Conservation (phyloP, 2,329 filamentous ascomycete genomes). For the Aspergillus sclerotialis region DNA sequence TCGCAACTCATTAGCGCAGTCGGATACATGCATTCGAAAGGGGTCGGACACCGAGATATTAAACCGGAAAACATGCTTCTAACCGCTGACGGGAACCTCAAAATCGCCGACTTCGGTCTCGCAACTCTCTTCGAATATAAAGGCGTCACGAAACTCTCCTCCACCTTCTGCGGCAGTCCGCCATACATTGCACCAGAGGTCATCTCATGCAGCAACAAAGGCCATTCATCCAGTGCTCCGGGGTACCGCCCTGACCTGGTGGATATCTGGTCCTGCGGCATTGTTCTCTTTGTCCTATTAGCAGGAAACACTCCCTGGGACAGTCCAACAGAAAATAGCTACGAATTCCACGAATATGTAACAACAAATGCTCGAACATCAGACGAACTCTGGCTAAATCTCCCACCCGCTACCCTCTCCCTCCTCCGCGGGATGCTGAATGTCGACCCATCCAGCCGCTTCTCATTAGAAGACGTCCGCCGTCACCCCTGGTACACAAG, state of each 20-base stretch:
- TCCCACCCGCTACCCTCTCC: slow-evolving; percentile 69
- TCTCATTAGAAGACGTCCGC: slow-evolving; percentile 78
- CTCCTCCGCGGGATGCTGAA: slow-evolving; percentile 90
- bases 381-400: slow-evolving; percentile 76
- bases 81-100: slow-evolving; percentile 75
- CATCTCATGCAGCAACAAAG: slow-evolving; percentile 48
- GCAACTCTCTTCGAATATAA: slow-evolving; percentile 90
- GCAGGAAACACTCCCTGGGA: slow-evolving; percentile 99
- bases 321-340: slow-evolving; percentile 75
- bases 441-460: slow-evolving; percentile 65
- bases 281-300: slow-evolving; percentile 92
- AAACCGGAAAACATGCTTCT: slow-evolving; percentile 95
- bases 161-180: slow-evolving; percentile 88
- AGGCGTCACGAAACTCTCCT: slow-evolving; percentile 71
- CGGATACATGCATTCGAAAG: slow-evolving; percentile 92
- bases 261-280: slow-evolving; percentile 95
- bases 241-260: slow-evolving; percentile 63
- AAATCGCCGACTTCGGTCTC: slow-evolving; percentile 94
- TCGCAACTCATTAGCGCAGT: slow-evolving; percentile 83
- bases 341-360: slow-evolving; percentile 85
- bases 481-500: slow-evolving; percentile 93
- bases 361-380: slow-evolving; percentile 70
- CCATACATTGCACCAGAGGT: slow-evolving; percentile 98
- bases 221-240: slow-evolving; percentile 34
- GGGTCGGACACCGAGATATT: slow-evolving; percentile 84